Evolutionary conservation across 768 basidiomycete genomes (phyloP), one percentile per base, ranked within the genome.

Genomic region (Lentinula aciculospora): DNA sequence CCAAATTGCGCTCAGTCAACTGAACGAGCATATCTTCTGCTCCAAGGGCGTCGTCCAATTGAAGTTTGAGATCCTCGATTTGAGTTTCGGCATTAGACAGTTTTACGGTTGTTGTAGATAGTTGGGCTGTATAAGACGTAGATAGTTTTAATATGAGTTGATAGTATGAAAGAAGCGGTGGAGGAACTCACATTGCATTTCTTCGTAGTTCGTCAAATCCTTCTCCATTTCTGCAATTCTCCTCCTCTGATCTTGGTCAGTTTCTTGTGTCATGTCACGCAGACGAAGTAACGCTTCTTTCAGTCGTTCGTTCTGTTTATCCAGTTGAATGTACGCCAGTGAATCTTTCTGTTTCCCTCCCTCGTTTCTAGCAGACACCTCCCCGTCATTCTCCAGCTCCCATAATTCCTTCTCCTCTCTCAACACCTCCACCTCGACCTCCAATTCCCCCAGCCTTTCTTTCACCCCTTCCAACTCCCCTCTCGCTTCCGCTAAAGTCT

Each of bases 11-110:
- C 65, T 97, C 96, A 0, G 96, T 99, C 45, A 99, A 79, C 65
- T 92, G 89, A 21, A 97, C 93, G 13, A 98, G 82, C 82, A 99
- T 89, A 60, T 99, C 97, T 69, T 98, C 96, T 0, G 94, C 94
- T 15, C 92, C 93, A 1, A 96, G 76, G 0, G 97, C 93, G 69
- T 95, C 94, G 65, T 99, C 97, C 2, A 98, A 83, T 69, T 98
- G 96, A 10, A 84, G 65, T 69, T 98, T 98, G 60, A 99, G 83
- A 58, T 96, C 92, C 60, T 96, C 96, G 29, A 98, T 87, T 63
- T 96, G 92, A 4, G 81, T 80, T 65, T 98, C 95, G 3, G 97
- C 93, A 64, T 93, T 92, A 34, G 88, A 76, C 3, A 98, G 80
- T 65, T 90, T 92, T 62, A 88, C 85, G 25, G 91, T 75, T 1